These are phyloP conservation scores for Plectosphaerella cucumerina DNA, from an alignment of 2,329 filamentous ascomycete species.

Conservation along the genomic window DNA sequence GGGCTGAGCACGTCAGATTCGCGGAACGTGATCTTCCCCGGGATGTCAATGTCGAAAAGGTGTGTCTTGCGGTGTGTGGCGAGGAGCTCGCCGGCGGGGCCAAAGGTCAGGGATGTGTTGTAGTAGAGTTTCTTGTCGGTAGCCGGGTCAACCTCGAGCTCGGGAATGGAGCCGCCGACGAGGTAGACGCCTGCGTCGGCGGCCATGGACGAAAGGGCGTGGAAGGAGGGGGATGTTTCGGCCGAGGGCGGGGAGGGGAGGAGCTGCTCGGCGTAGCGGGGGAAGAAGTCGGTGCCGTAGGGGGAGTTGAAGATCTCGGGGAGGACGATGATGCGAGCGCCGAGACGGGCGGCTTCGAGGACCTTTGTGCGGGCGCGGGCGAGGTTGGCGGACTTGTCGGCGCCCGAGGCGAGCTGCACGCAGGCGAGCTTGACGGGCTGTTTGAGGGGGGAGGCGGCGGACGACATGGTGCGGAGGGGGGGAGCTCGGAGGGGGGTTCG, in stretches of 20 bases:
- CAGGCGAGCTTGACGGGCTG: constrained; percentile 75
- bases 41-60: constrained; percentile 96
- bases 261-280: constrained; percentile 87
- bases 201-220: constrained; percentile 77
- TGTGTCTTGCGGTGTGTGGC: constrained; percentile 90
- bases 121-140: constrained; percentile 53
- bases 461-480: constrained; percentile 12
- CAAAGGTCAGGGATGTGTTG: constrained; percentile 87
- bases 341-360: constrained; percentile 68
- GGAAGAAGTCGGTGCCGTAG: constrained; percentile 88
- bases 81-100: constrained; percentile 72
- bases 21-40: constrained; percentile 85
- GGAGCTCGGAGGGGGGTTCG: neutral
- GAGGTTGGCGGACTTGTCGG: constrained; percentile 85
- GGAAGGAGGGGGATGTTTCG: constrained; percentile 75
- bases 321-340: constrained; percentile 83
- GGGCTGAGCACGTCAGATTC: constrained; percentile 87
- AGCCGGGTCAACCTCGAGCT: constrained; percentile 42
- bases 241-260: constrained; percentile 66
- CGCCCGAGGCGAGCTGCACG: constrained; percentile 74
- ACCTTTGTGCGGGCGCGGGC: constrained; percentile 76
- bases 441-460: constrained; percentile 47
- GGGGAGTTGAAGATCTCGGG: constrained; percentile 99
- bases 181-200: constrained; percentile 75
- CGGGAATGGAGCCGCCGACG: constrained; percentile 89